These are phyloP conservation scores for Pseudogymnoascus sp. DNA, from an alignment of 2,329 filamentous ascomycete genomes.

Conservation along the genomic window DNA sequence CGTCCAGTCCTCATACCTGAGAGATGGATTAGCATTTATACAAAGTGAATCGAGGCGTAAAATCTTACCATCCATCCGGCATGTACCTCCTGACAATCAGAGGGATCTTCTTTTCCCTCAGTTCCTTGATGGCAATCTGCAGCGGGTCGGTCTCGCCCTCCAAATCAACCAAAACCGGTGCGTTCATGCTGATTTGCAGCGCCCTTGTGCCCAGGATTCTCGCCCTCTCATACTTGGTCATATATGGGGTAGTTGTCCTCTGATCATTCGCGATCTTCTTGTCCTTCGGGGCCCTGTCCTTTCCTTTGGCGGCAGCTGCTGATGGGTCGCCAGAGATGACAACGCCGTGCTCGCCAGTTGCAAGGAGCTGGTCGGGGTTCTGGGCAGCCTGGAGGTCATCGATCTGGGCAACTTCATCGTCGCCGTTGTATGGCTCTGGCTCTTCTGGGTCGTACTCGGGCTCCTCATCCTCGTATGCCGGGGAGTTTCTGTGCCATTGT, in stretches of 20 bases:
- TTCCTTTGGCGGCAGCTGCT: slow-evolving; percentile 49
- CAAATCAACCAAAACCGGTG: slow-evolving; percentile 89
- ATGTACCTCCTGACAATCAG: slow-evolving; percentile 91
- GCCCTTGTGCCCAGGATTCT: slow-evolving; percentile 89
- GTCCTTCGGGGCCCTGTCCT: slow-evolving; percentile 55
- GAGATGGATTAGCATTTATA: not conserved
- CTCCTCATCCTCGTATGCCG: slow-evolving; percentile 64
- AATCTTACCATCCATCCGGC: slow-evolving; percentile 84
- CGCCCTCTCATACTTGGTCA: slow-evolving; percentile 98
- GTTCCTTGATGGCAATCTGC: slow-evolving; percentile 94
- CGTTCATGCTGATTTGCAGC: slow-evolving; percentile 97
- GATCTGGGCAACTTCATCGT: slow-evolving; percentile 44
- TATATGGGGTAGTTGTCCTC: slow-evolving; percentile 89
- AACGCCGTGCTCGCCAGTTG: slow-evolving; percentile 34
- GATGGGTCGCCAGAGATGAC: slow-evolving; percentile 56
- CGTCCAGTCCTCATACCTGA: slow-evolving; percentile 89
- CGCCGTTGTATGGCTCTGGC: slow-evolving; percentile 48
- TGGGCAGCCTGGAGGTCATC: slow-evolving; percentile 49
- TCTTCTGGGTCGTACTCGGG: slow-evolving; percentile 51
- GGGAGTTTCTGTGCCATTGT: slow-evolving; percentile 52
- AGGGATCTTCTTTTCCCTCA: slow-evolving; percentile 97
- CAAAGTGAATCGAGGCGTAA: not conserved
- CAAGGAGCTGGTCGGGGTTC: slow-evolving; percentile 41
- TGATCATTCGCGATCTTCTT: slow-evolving; percentile 89
- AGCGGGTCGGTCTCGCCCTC: slow-evolving; percentile 97